Conservation (phyloP, 2,329 filamentous ascomycete species). For the Penicillium sp. region DNA sequence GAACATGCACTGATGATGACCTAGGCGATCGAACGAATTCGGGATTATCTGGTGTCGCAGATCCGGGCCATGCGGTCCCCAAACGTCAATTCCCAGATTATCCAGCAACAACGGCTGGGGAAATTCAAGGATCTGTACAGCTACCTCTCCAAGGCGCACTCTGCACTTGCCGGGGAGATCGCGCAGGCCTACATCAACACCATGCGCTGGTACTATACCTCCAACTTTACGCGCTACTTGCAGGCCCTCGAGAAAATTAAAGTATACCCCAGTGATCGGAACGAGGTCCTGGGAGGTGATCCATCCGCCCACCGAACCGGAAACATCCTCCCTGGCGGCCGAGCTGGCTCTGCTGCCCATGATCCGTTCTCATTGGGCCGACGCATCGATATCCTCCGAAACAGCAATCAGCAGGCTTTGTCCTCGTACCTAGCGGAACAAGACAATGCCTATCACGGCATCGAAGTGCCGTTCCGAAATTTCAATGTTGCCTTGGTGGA, state of each 20-base stretch:
- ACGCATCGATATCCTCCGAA: conserved; percentile 78
- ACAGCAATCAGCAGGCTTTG: conserved; percentile 71
- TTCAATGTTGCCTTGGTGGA: conserved; percentile 94
- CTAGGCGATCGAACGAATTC: conserved; percentile 85
- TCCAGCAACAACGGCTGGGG: conserved; percentile 90
- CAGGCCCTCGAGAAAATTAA: conserved; percentile 82
- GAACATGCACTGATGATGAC: conserved; percentile 11
- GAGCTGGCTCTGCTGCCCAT: conserved; percentile 53
- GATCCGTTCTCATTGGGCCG: conserved; percentile 89
- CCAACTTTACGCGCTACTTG: conserved; percentile 86
- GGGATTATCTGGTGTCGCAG: conserved; percentile 91
- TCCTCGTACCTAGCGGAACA: conserved; percentile 91
- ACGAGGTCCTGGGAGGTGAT: conserved; percentile 80
- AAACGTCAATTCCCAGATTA: conserved; percentile 95
- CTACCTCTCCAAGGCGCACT: conserved; percentile 81
- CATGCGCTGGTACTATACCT: conserved; percentile 97
- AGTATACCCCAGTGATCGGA: conserved; percentile 77
- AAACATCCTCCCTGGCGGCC: conserved; percentile 42
- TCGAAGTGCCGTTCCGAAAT: conserved; percentile 88
- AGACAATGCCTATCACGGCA: conserved; percentile 78
- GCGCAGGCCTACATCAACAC: conserved; percentile 94
- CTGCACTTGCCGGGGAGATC: conserved; percentile 84
- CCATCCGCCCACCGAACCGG: conserved; percentile 64
- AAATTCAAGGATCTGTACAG: conserved; percentile 84
- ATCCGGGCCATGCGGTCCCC: conserved; percentile 93